A percentile compares a stretch with the other conserved stretches of the same genome.
Conservation (phyloP, 306 rosid genomes). For the Parietaria judaica region DNA sequence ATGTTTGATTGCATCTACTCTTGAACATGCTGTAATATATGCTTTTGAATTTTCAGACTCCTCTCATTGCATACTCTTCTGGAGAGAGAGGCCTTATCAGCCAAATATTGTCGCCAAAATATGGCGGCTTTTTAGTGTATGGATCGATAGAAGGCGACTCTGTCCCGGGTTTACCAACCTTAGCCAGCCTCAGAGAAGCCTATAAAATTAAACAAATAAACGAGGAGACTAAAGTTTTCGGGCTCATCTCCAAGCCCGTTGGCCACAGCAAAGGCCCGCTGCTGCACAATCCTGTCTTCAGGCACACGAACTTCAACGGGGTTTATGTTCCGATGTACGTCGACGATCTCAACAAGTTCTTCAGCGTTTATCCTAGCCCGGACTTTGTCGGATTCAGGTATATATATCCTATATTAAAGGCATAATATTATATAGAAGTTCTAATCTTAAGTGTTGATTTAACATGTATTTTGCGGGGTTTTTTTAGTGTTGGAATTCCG, state of each 20-base stretch:
- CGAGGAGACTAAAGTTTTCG: slow-evolving; percentile 34
- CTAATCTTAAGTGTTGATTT: neutral
- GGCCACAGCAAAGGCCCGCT: slow-evolving; percentile 47
- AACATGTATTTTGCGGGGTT: slow-evolving; percentile 1
- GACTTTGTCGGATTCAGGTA: slow-evolving; percentile 43
- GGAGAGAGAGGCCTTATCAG: slow-evolving; percentile 46
- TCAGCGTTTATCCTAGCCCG: slow-evolving; percentile 21
- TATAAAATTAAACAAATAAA: slow-evolving; percentile 27
- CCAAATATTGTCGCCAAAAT: slow-evolving; percentile 36
- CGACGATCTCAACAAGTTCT: slow-evolving; percentile 40
- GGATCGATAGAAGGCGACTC: slow-evolving; percentile 34
- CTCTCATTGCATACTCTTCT: slow-evolving; percentile 36
- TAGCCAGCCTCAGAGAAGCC: slow-evolving; percentile 24
- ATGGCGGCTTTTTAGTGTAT: slow-evolving; percentile 35
- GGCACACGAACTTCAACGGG: slow-evolving; percentile 32
- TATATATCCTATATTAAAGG: neutral
- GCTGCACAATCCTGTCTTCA: slow-evolving; percentile 39
- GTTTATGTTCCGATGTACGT: slow-evolving; percentile 44
- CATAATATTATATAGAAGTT: neutral
- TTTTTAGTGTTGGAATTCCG: slow-evolving; percentile 42
- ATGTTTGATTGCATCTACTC: too few relatives aligned
- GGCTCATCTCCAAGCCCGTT: slow-evolving; percentile 48
- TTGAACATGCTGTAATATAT: too few relatives aligned
- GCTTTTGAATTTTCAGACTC: slow-evolving; percentile 16
- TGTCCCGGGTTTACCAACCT: slow-evolving; percentile 28